These are phyloP conservation scores for Combretum micranthum DNA, from an alignment of 345 rosid species.

Conservation along the genomic window DNA sequence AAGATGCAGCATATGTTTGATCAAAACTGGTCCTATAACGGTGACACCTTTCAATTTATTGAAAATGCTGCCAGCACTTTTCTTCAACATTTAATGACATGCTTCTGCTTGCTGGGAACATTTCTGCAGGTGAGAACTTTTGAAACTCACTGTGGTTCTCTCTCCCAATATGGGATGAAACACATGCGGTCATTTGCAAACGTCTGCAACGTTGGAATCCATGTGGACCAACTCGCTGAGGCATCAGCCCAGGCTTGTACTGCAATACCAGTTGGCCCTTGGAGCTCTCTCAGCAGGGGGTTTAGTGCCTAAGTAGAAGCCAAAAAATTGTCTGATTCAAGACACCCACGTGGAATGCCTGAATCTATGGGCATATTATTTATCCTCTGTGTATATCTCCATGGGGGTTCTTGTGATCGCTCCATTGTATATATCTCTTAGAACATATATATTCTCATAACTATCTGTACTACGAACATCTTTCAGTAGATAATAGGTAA, in stretches of 20 bases:
- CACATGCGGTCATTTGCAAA: conserved; percentile 92
- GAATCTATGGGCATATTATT: too few species aligned
- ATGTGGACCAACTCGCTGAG: conserved; percentile 58
- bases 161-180: conserved; percentile 93
- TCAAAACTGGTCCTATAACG: too few species aligned
- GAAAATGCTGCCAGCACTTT: too few species aligned
- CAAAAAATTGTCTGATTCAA: neutral
- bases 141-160: conserved; percentile 80
- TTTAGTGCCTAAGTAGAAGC: conserved; percentile 52
- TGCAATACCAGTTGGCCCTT: conserved; percentile 51
- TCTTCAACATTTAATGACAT: too few species aligned
- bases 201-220: conserved; percentile 78
- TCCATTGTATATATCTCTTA: conserved; percentile 19
- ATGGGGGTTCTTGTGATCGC: conserved; percentile 7
- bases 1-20: too few species aligned
- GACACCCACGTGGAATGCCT: neutral
- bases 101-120: neutral
- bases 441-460: conserved; percentile 9
- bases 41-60: too few species aligned
- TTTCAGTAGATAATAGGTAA: too few species aligned
- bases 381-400: too few species aligned
- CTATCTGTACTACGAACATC: too few species aligned
- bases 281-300: conserved; percentile 81
- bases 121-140: conserved; percentile 67
- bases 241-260: conserved; percentile 89